Percentiles rank a stretch among this genome's conserved stretches.
Conservation (phyloP, 2,329 filamentous ascomycete species). For the Xylaria sp. region DNA sequence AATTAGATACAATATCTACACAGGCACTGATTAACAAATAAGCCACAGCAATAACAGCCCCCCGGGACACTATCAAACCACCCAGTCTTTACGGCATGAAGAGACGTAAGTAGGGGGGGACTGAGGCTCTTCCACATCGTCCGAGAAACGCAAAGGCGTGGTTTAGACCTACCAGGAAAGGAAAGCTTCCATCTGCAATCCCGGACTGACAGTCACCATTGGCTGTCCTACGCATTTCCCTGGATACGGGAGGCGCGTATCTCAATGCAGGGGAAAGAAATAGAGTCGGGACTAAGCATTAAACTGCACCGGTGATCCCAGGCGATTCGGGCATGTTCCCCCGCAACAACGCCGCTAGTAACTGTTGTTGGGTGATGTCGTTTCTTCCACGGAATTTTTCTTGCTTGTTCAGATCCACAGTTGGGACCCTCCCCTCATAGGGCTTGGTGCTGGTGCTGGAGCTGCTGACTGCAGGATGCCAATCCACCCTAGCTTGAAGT, state of each 20-base stretch:
- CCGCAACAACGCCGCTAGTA: constrained; percentile 28
- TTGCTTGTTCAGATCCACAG: constrained; percentile 24
- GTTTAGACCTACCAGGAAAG: constrained; percentile 21
- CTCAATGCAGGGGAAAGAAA: constrained; percentile 35
- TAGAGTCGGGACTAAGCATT: constrained; percentile 19
- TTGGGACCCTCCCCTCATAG: constrained; percentile 10
- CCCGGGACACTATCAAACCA: not conserved
- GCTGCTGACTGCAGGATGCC: constrained; percentile 27
- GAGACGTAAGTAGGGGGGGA: not conserved
- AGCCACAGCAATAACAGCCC: not conserved
- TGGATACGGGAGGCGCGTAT: constrained; percentile 32
- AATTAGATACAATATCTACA: not conserved
- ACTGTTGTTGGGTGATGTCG: constrained; percentile 6
- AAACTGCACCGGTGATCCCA: constrained; percentile 18
- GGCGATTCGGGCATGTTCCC: constrained; percentile 25
- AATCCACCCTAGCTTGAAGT: constrained; percentile 3
- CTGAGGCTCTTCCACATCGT: constrained; percentile 29
- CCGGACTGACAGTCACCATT: constrained; percentile 14
- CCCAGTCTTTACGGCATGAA: not conserved
- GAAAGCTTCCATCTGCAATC: constrained; percentile 26
- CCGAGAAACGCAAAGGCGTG: constrained; percentile 8
- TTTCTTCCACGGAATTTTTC: constrained; percentile 8
- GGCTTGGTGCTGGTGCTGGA: constrained; percentile 16
- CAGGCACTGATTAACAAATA: not conserved
- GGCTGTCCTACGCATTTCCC: constrained; percentile 14